phyloP scores from a whole-genome alignment of 257 asterid species.

The Scutellaria minor region DNA sequence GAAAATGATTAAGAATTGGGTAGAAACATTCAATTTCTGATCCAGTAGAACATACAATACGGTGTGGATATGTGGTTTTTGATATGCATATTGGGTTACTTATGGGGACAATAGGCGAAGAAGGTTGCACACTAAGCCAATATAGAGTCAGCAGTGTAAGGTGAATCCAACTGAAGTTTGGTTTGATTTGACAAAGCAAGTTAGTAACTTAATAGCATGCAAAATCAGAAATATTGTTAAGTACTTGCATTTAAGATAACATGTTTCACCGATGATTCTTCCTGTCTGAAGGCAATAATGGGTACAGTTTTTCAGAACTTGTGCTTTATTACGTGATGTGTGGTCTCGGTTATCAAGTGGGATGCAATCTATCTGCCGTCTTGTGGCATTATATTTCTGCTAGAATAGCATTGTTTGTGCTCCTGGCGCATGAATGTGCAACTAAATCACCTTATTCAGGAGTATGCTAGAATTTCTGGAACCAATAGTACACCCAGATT shows the following conservation, averaged over 20 bases:
- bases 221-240: neutral
- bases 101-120: neutral
- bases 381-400: constrained; percentile 13
- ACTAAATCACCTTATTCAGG: constrained; percentile 6
- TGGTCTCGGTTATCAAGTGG: neutral
- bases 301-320: neutral
- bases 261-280: constrained; percentile 24
- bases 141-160: neutral
- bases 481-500: neutral
- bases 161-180: constrained; percentile 1
- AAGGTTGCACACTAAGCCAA: neutral
- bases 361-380: constrained; percentile 1
- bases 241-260: neutral
- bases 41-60: neutral
- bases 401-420: neutral
- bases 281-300: constrained; percentile 3
- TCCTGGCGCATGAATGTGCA: neutral
- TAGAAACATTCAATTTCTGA: constrained; percentile 6
- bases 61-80: neutral
- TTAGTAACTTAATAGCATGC: neutral
- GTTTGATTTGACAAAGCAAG: constrained; percentile 18
- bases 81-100: constrained; percentile 7
- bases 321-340: constrained; percentile 12
- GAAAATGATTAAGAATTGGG: neutral
- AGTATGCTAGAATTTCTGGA: constrained; percentile 8